phyloP scores from a whole-genome alignment of 768 basidiomycete species.

The Pleurotus citrinopileatus region DNA sequence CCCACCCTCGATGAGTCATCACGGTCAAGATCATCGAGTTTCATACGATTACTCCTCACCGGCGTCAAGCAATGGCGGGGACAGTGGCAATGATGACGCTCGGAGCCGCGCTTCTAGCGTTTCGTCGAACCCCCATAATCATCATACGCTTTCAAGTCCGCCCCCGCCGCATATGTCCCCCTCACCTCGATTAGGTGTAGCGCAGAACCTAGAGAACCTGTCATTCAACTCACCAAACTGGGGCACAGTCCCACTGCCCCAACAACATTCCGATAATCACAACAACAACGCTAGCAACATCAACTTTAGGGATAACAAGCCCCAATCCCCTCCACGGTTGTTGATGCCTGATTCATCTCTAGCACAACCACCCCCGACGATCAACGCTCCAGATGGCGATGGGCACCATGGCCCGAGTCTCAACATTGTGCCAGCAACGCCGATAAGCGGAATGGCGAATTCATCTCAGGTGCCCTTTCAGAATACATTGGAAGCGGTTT shows the following conservation, averaged over 20 bases:
- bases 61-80: slow-evolving; percentile 49
- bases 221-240: slow-evolving; percentile 66
- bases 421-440: slow-evolving; percentile 82
- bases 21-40: slow-evolving; percentile 17
- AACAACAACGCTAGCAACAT: slow-evolving; percentile 13
- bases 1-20: slow-evolving; percentile 18
- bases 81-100: slow-evolving; percentile 39
- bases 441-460: slow-evolving; percentile 61
- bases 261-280: slow-evolving; percentile 22
- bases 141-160: slow-evolving; percentile 1
- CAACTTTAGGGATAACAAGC: slow-evolving; percentile 36
- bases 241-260: slow-evolving; percentile 47
- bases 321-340: slow-evolving; percentile 61
- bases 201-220: slow-evolving; percentile 59
- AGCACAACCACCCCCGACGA: slow-evolving; percentile 44
- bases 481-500: slow-evolving; percentile 43
- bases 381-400: slow-evolving; percentile 62
- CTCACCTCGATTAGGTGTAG: slow-evolving; percentile 57
- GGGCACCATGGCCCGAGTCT: slow-evolving; percentile 58
- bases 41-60: slow-evolving; percentile 64
- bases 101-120: slow-evolving; percentile 67
- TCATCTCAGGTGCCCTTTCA: slow-evolving; percentile 51
- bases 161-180: slow-evolving; percentile 31
- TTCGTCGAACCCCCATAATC: slow-evolving; percentile 50
- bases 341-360: slow-evolving; percentile 47